Percentiles rank a stretch among this genome's conserved stretches.
phyloP scores from a whole-genome alignment of 2,329 filamentous ascomycete species.

The Dryadomyces quercus-mongolicae region DNA sequence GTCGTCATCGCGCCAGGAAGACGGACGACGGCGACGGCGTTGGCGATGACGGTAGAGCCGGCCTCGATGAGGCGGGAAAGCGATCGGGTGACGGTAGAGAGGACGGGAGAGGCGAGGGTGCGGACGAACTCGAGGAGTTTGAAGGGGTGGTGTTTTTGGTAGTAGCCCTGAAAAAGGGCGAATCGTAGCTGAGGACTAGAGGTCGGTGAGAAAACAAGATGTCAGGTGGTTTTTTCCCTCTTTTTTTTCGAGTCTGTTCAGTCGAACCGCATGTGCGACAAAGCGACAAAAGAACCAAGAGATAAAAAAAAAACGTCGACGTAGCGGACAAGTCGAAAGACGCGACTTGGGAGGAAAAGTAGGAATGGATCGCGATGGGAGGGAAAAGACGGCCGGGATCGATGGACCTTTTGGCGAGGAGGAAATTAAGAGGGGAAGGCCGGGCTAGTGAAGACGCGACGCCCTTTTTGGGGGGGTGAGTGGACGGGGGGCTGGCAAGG shows the following conservation, averaged over 20 bases:
- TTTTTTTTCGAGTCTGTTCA: neutral
- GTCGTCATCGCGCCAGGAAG: conserved; percentile 3
- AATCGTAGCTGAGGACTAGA: neutral
- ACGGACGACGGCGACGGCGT: neutral
- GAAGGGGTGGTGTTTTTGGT: too few relatives aligned
- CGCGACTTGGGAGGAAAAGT: neutral
- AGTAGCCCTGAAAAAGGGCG: neutral
- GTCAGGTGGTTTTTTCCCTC: too few relatives aligned
- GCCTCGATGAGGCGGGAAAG: neutral
- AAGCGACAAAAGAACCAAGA: neutral
- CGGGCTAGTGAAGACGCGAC: too few relatives aligned
- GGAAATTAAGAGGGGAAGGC: neutral
- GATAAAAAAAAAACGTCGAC: neutral
- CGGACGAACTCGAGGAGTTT: neutral
- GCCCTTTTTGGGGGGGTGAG: too few relatives aligned
- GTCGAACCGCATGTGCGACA: neutral
- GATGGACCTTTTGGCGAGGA: neutral
- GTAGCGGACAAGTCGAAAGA: neutral
- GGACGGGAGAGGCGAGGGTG: neutral
- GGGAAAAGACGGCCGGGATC: neutral
- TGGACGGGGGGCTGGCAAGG: neutral
- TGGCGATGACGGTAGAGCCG: neutral
- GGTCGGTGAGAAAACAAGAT: too few relatives aligned
- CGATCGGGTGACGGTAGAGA: neutral
- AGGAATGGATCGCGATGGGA: neutral